phyloP scores from a whole-genome alignment of 352 stramenopile genomes.

The Sclerospora graminicola region DNA sequence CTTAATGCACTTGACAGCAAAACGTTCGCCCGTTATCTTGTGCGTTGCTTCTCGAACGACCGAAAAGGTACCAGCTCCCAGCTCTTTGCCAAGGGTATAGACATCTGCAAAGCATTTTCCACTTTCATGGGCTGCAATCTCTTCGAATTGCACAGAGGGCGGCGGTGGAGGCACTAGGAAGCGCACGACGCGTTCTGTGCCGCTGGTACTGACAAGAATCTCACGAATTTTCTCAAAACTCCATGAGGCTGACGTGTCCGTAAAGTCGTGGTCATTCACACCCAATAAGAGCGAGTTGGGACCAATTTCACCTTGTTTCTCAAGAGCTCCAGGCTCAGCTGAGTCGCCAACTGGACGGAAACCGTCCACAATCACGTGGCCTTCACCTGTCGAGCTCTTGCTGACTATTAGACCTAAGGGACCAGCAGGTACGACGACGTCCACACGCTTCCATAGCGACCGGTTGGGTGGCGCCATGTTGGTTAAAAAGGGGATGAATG shows the following conservation, averaged over 20 bases:
- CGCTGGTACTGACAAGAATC: conserved; percentile 56
- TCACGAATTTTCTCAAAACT: conserved; percentile 65
- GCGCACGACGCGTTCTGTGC: conserved; percentile 40
- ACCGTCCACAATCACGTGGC: conserved; percentile 60
- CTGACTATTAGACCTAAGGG: conserved; percentile 73
- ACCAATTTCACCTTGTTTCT: conserved; percentile 29
- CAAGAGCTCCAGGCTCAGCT: conserved; percentile 31
- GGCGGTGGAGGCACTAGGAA: conserved; percentile 48
- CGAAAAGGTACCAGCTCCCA: conserved; percentile 60
- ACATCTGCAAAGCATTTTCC: conserved; percentile 42
- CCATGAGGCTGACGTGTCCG: conserved; percentile 16
- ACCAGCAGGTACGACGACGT: conserved; percentile 52
- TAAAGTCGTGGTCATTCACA: conserved; percentile 69
- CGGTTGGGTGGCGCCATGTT: no score
- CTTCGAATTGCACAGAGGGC: conserved; percentile 23
- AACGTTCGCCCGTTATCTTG: conserved; percentile 29
- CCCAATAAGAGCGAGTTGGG: conserved; percentile 42
- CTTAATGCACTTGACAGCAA: conserved; percentile 86
- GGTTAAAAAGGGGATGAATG: no score
- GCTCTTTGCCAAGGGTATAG: conserved; percentile 58
- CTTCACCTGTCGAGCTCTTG: conserved; percentile 24
- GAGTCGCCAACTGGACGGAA: conserved; percentile 48
- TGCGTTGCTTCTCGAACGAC: conserved; percentile 58
- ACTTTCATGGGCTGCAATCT: conserved; percentile 15
- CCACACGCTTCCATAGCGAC: conserved; percentile 36